These are phyloP conservation scores for Polyplosphaeria fusca DNA, from an alignment of 495 filamentous ascomycete species.

Conservation along the genomic window DNA sequence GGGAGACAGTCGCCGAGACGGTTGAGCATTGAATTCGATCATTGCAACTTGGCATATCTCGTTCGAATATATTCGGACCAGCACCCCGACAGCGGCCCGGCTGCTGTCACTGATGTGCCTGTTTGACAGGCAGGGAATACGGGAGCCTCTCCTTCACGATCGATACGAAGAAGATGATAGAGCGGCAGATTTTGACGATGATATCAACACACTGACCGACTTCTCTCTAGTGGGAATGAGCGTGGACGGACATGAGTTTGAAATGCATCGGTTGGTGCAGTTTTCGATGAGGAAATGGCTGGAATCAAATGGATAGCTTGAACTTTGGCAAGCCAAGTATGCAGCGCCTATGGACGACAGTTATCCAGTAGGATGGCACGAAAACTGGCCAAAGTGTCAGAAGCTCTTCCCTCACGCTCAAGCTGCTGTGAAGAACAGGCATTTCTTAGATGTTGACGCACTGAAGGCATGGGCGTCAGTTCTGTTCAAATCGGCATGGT, in stretches of 20 bases:
- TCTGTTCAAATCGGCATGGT: too few species aligned
- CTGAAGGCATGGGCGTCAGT: too few species aligned
- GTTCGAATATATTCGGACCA: conserved; percentile 46
- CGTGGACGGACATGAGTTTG: conserved; percentile 35
- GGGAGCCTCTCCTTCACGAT: conserved; percentile 24
- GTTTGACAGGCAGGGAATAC: conserved; percentile 34
- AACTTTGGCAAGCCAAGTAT: conserved; percentile 44
- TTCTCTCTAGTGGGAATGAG: conserved; percentile 30
- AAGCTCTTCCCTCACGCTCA: conserved; percentile 38
- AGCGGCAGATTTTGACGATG: conserved; percentile 14
- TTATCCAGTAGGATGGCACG: conserved; percentile 41
- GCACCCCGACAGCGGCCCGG: conserved; percentile 25
- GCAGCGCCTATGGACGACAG: conserved; percentile 37
- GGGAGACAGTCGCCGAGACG: conserved; percentile 44
- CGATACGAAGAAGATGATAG: conserved; percentile 2
- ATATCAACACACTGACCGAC: conserved; percentile 17
- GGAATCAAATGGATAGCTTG: conserved; percentile 38
- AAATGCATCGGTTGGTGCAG: conserved; percentile 53
- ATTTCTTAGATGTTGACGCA: too few species aligned
- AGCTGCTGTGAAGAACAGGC: conserved; percentile 13
- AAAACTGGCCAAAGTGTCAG: conserved; percentile 31
- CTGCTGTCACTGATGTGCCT: conserved; percentile 36
- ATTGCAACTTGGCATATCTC: conserved; percentile 46
- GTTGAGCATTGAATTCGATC: conserved; percentile 45
- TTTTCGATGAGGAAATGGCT: conserved; percentile 48